Base-by-base conservation (phyloP, 495 filamentous ascomycete species). In the Trichoderma virens region DNA sequence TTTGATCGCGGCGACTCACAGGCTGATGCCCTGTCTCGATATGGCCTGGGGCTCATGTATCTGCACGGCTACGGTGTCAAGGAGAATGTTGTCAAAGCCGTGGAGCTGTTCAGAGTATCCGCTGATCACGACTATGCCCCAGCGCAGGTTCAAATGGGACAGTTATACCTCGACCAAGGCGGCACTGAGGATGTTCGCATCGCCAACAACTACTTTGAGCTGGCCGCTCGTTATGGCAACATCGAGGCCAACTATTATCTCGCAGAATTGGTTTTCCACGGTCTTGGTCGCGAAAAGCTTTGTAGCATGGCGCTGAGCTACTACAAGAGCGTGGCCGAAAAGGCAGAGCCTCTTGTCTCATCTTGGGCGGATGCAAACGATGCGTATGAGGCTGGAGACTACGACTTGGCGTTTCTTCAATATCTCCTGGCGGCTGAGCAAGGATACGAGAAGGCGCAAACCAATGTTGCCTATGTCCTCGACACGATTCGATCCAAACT, bases 241-340 rank as follows among this genome's bases (percentile, higher is more conserved):
- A 90, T 98, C 66, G 94, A 98, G 74, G 89, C 94, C 1, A 93
- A 90, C 68, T 99, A 98, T 76, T 96, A 95, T 71, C 87, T 99
- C 3, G 94, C 91, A 0, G 94, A 98, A 74, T 84, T 97, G 73
- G 89, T 85, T 60, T 86, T 92, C 66, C 84, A 90, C 63, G 93
- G 91, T 0, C 79, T 95, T 61, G 91, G 89, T 18, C 79, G 90
- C 56, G 90, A 96, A 59, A 84, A 87, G 65, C 89, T 89, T 41
- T 99, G 94, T 71, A 82, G 78, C 27, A 76, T 91, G 61, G 94
- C 95, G 14, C 85, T 92, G 28, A 83, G 84, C 18, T 97, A 95
- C 71, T 99, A 97, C 79, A 99, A 99, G 79, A 89, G 86, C 69
- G 93, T 98, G 3, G 88, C 92, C 2, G 94, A 99, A 73, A 91